Conservation (phyloP, 2,329 filamentous ascomycete genomes). For the Sporothrix curviconia region DNA sequence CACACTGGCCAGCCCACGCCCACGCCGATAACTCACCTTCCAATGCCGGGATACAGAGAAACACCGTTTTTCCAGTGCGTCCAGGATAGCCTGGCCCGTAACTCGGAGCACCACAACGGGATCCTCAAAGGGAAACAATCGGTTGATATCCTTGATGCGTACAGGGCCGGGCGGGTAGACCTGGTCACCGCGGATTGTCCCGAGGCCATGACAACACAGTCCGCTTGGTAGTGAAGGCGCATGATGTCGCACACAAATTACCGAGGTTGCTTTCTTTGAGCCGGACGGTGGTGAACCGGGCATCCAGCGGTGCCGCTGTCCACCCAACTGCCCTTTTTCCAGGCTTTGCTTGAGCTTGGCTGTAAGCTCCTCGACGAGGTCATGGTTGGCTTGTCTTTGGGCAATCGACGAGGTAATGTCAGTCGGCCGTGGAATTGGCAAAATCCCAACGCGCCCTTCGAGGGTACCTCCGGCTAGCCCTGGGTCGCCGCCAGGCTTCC, state of each 20-base stretch:
- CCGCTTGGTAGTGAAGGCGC: slow-evolving; percentile 72
- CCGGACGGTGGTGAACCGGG: slow-evolving; percentile 77
- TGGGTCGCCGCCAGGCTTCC: slow-evolving; percentile 55
- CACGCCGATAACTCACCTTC: slow-evolving; percentile 48
- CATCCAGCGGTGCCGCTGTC: slow-evolving; percentile 75
- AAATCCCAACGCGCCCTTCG: slow-evolving; percentile 53
- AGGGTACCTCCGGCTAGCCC: slow-evolving; percentile 14
- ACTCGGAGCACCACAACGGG: slow-evolving; percentile 73
- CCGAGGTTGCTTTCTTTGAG: slow-evolving; percentile 74
- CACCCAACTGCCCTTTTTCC: slow-evolving; percentile 77
- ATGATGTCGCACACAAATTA: slow-evolving; percentile 92
- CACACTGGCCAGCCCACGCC: neutral
- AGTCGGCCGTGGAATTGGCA: slow-evolving; percentile 66
- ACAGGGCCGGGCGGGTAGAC: slow-evolving; percentile 78
- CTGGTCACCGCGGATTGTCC: slow-evolving; percentile 86
- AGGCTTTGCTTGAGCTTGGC: slow-evolving; percentile 68
- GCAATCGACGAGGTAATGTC: slow-evolving; percentile 66
- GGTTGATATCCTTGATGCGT: slow-evolving; percentile 71
- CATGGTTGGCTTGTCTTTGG: slow-evolving; percentile 55
- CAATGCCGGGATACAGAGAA: slow-evolving; percentile 69
- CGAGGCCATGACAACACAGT: slow-evolving; percentile 77
- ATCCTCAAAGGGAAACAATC: slow-evolving; percentile 92
- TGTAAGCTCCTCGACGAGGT: slow-evolving; percentile 62
- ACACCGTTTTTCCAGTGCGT: slow-evolving; percentile 83
- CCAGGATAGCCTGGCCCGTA: slow-evolving; percentile 63